These are phyloP conservation scores for Floccularia luteovirens DNA, from an alignment of 768 basidiomycete species.

Conservation along the genomic window DNA sequence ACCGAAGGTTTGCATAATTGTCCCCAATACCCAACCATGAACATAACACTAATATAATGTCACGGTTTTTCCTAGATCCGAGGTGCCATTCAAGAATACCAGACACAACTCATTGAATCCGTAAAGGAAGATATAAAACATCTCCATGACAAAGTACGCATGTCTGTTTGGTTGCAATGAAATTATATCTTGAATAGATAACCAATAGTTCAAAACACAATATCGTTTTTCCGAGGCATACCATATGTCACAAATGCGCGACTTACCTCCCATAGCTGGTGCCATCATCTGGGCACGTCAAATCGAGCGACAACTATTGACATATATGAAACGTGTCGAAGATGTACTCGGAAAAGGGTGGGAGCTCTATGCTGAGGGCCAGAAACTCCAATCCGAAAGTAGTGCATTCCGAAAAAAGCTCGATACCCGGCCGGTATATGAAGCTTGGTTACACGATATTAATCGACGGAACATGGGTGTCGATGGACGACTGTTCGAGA, in stretches of 20 bases:
- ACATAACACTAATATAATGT: no score
- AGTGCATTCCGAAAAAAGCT: slow-evolving; percentile 92
- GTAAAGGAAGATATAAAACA: slow-evolving; percentile 98
- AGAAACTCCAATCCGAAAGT: slow-evolving; percentile 90
- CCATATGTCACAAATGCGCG: slow-evolving; percentile 98
- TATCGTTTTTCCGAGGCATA: slow-evolving; percentile 94
- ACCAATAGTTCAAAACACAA: slow-evolving; percentile 80
- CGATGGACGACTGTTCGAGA: slow-evolving; percentile 88
- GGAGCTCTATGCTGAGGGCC: slow-evolving; percentile 99
- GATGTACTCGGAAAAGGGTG: slow-evolving; percentile 97
- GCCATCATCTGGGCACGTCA: slow-evolving; percentile 99
- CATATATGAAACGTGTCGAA: slow-evolving; percentile 99
- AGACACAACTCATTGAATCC: slow-evolving; percentile 96
- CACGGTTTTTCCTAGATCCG: slow-evolving; percentile 73
- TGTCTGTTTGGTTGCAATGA: neutral
- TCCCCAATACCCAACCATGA: no score
- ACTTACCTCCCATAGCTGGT: slow-evolving; percentile 95
- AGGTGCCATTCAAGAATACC: slow-evolving; percentile 98
- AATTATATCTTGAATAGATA: slow-evolving; percentile 1
- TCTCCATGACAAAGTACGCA: slow-evolving; percentile 78
- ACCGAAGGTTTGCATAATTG: slow-evolving; percentile 83
- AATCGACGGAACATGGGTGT: slow-evolving; percentile 89
- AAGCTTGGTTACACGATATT: slow-evolving; percentile 96
- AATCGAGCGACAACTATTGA: slow-evolving; percentile 91
- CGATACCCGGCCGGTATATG: slow-evolving; percentile 89